Evolutionary conservation across 768 basidiomycete species (phyloP), one percentile per base, ranked within the genome.

Genomic region (Pulveroboletus ravenelii): DNA sequence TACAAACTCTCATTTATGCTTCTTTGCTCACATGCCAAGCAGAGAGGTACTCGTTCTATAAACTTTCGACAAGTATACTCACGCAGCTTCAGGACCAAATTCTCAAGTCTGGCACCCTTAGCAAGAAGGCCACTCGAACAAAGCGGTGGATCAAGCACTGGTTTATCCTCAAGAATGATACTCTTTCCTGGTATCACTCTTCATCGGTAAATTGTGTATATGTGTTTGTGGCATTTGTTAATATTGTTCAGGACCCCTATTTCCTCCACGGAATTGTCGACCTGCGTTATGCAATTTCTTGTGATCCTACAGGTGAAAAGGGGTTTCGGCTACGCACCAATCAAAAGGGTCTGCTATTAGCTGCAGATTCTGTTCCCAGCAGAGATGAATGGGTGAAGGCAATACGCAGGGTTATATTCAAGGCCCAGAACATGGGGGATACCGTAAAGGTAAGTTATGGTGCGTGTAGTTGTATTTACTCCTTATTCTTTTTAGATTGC

Each of bases 251-350:
- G 93, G 93, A 99, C 60, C 95, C 94, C 2, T 99, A 99, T 70
- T 99, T 99, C 67, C 90, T 94, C 10, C 89, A 93, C 57, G 96
- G 93, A 23, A 93, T 97, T 49, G 78, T 94, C n/a, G 93, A 96
- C 61, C 72, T 99, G 30, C 89, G 93, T 53, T 98, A 98, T 68
- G 88, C 89, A 7, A 87, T 91, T 40, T 80, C 87, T 20, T 96
- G 95, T 64, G 94, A 97, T 47, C 74, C 89, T 1, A 70, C 76
- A 3, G 79, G 81, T 13, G 87, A 93, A 59, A 87, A 77, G 59
- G 89, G 84, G 39, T 85, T 97, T 62, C 87, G 87, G 41, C 67
- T 97, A 18, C 75, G 89, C 30, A 94, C 93, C 7, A 87, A 87
- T 60, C 85, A 91, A 65, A 87, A 86, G 70, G 78, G 73, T 13